Conservation (phyloP, 164 flowering plant genomes). For the Magnolia officinalis region DNA sequence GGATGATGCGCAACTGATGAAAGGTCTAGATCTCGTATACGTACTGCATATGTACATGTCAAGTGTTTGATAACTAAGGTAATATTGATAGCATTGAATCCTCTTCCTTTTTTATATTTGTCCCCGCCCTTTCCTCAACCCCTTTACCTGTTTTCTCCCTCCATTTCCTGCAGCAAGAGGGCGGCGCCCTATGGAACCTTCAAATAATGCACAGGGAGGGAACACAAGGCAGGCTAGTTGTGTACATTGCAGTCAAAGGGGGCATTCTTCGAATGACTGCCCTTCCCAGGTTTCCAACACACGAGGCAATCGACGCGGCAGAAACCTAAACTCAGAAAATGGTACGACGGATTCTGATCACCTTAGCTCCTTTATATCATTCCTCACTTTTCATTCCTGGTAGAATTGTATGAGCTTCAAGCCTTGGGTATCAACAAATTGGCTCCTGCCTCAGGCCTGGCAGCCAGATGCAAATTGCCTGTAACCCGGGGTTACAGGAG, state of each 20-base stretch:
- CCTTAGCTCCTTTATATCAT: not conserved
- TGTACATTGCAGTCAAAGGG: slow-evolving; percentile 57
- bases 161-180: slow-evolving; percentile 47
- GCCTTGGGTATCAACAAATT: no score
- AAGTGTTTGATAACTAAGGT: no score
- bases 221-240: slow-evolving; percentile 45
- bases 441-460: no score
- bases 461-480: no score
- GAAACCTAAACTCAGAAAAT: slow-evolving; percentile 23
- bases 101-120: not conserved
- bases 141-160: not conserved
- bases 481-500: no score
- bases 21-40: not conserved
- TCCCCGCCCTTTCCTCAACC: not conserved
- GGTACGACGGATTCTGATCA: slow-evolving; percentile 24
- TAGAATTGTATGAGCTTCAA: no score
- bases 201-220: slow-evolving; percentile 39
- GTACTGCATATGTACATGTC: not conserved
- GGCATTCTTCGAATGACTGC: slow-evolving; percentile 64
- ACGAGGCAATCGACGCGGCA: slow-evolving; percentile 4
- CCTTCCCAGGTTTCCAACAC: slow-evolving; percentile 36
- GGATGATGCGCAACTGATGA: not conserved
- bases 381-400: not conserved
- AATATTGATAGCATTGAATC: no score
- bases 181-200: slow-evolving; percentile 38